Evolutionary conservation across 2,329 filamentous ascomycete species (phyloP), one percentile per base, ranked within the genome.

Genomic region (Ascosphaera apis): DNA sequence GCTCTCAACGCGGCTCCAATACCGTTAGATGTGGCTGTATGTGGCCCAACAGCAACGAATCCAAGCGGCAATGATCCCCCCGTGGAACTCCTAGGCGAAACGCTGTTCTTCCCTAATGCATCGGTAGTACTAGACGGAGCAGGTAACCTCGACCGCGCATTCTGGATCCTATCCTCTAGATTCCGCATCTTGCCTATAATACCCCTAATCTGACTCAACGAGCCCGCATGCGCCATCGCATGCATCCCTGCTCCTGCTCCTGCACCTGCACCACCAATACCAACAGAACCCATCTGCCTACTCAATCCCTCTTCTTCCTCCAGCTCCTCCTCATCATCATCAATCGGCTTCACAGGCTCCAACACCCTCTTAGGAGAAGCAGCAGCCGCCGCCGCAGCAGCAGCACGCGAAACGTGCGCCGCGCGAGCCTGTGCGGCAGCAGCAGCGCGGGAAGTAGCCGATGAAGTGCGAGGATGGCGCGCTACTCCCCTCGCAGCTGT

Each of bases 101-200:
- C n/a, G n/a, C n/a, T n/a, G n/a, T n/a, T n/a, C n/a, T n/a, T n/a
- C n/a, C n/a, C n/a, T n/a, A n/a, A n/a, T n/a, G n/a, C n/a, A n/a
- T n/a, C n/a, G n/a, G n/a, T n/a, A n/a, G n/a, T n/a, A n/a, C n/a
- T n/a, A n/a, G n/a, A n/a, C 2, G 84, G 81, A 1, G 77, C 81
- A 2, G 88, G 88, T 15, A 98, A 68, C 56, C 88, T 92, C 28
- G 86, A 93, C 45, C 83, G 74, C 13, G 77, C 88, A 16, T 76
- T 82, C 41, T 95, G 83, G 7, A 98, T 86, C 32, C 88, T 72
- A 42, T 88, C 81, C 54, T 95, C 88, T 41, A 98, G 73, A 45
- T 82, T 80, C 56, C 93, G 82, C 83, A 95, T 93, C 58, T 95
- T 88, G 18, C 82, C 84, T 39, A 91, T 92, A 43, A 98, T 72